These are phyloP conservation scores for Wilcoxina mikolae DNA, from an alignment of 495 filamentous ascomycete genomes.

Conservation along the genomic window DNA sequence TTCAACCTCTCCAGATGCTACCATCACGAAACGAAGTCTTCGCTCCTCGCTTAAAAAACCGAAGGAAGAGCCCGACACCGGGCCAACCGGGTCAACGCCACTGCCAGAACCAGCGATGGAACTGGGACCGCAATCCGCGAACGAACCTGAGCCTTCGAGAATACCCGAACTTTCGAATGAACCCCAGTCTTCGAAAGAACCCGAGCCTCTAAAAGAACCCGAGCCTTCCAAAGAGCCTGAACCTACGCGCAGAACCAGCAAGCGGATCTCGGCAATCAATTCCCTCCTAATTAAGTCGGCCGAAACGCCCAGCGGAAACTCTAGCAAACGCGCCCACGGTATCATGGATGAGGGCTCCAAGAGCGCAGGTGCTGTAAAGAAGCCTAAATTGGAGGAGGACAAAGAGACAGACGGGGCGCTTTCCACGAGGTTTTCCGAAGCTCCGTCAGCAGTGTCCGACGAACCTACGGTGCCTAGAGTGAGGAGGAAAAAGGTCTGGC, in stretches of 20 bases:
- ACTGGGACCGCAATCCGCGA: no score
- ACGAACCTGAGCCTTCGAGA: no score
- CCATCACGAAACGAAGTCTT: neutral
- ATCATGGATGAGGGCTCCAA: conserved; percentile 24
- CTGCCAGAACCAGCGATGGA: neutral
- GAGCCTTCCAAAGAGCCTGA: neutral
- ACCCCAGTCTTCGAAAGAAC: no score
- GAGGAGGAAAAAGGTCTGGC: conserved; percentile 52
- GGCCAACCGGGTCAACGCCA: neutral
- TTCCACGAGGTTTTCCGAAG: neutral
- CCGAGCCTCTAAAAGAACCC: neutral
- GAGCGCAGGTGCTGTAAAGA: conserved; percentile 17
- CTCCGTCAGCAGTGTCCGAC: neutral
- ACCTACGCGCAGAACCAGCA: neutral
- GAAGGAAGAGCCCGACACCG: neutral
- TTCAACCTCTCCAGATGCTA: neutral
- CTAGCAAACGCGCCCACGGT: conserved; percentile 9
- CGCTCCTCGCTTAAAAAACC: neutral
- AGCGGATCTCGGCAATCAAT: neutral
- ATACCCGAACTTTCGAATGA: no score
- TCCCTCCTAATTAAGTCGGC: neutral
- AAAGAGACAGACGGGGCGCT: neutral
- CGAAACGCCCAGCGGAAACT: neutral
- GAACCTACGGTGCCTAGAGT: conserved; percentile 21
- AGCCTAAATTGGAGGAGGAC: neutral